phyloP scores from a whole-genome alignment of 495 filamentous ascomycete genomes.

The Penicillium silybi region DNA sequence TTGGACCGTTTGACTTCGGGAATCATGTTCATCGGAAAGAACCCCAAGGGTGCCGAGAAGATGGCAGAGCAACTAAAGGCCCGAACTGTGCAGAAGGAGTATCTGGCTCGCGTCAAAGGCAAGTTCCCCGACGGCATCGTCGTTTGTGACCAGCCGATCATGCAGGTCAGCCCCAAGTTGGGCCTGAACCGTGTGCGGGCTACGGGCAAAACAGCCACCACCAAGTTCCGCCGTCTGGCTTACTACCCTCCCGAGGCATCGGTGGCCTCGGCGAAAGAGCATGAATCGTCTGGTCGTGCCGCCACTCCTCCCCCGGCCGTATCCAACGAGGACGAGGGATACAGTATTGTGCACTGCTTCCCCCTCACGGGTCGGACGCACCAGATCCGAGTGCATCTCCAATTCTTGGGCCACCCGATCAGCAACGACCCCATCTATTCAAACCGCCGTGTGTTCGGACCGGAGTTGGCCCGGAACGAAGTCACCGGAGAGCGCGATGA shows the following conservation, averaged over 20 bases:
- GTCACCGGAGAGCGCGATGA: slow-evolving; percentile 68
- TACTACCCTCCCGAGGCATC: slow-evolving; percentile 64
- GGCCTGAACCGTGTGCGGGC: slow-evolving; percentile 91
- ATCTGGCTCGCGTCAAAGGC: slow-evolving; percentile 85
- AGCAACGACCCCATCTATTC: slow-evolving; percentile 97
- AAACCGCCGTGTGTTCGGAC: slow-evolving; percentile 87
- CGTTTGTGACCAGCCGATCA: slow-evolving; percentile 88
- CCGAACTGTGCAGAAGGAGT: slow-evolving; percentile 86
- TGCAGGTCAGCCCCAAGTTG: slow-evolving; percentile 90
- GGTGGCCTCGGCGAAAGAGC: slow-evolving; percentile 7
- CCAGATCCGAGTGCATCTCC: slow-evolving; percentile 90
- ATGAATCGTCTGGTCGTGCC: slow-evolving; percentile 16
- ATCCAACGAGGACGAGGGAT: slow-evolving; percentile 54
- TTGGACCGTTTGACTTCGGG: slow-evolving; percentile 93
- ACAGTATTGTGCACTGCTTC: slow-evolving; percentile 91
- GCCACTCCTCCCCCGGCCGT: slow-evolving; percentile 27
- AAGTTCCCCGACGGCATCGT: slow-evolving; percentile 79
- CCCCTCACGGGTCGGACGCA: slow-evolving; percentile 93
- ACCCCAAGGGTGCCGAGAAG: slow-evolving; percentile 70
- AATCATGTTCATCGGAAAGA: slow-evolving; percentile 95
- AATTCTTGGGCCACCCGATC: slow-evolving; percentile 92
- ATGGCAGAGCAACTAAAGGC: slow-evolving; percentile 67
- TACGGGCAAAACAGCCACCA: slow-evolving; percentile 82
- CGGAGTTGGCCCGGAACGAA: slow-evolving; percentile 68
- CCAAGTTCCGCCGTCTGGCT: slow-evolving; percentile 82